A percentile compares a stretch with the other conserved stretches of the same genome.
Evolutionary conservation across 495 filamentous ascomycete species (phyloP).

Genomic region (Podospora comata): DNA sequence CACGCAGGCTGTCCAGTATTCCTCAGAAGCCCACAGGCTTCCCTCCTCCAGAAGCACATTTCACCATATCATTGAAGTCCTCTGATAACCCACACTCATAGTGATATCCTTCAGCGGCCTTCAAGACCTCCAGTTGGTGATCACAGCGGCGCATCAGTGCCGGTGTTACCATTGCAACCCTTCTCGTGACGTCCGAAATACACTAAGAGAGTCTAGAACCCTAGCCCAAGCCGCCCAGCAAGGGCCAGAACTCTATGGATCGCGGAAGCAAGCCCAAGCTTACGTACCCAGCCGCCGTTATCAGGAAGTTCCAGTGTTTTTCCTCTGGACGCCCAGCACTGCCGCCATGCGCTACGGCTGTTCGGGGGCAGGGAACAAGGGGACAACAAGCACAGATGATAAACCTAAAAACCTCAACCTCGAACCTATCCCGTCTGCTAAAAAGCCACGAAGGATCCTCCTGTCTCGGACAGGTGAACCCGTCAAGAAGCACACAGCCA

Average conservation of each 20-base stretch:
- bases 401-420: background rate
- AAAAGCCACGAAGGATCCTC: background rate
- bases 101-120: too few relatives aligned
- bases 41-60: background rate
- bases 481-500: background rate
- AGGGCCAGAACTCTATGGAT: background rate
- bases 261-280: background rate
- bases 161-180: background rate
- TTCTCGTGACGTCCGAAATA: background rate
- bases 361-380: background rate
- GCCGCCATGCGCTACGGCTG: background rate
- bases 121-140: background rate
- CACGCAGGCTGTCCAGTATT: background rate
- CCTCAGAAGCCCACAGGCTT: background rate
- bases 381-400: background rate
- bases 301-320: background rate
- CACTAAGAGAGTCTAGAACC: background rate
- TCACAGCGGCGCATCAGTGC: background rate
- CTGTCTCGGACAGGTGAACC: background rate
- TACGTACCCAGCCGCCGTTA: background rate
- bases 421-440: too few relatives aligned
- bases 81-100: too few relatives aligned
- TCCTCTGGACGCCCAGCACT: background rate
- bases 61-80: too few relatives aligned
- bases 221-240: slow-evolving; percentile 7